Conservation (phyloP, 139 green algal genomes). For the Chlorella sp. region DNA sequence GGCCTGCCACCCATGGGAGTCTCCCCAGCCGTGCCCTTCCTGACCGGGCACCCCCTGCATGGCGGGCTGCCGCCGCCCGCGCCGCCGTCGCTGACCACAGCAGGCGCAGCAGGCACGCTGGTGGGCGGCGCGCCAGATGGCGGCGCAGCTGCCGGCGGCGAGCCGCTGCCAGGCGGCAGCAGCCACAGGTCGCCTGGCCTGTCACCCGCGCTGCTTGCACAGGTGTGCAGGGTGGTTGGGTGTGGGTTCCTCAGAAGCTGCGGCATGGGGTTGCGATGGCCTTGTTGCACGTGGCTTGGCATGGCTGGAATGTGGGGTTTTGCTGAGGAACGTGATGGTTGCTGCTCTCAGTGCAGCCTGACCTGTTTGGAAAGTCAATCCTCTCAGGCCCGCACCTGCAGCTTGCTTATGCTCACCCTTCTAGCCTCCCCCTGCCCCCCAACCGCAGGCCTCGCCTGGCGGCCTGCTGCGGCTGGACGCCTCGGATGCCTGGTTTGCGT, state of each 20-base stretch:
- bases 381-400: no score
- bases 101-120: constrained; percentile 6
- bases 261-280: no score
- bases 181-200: constrained; percentile 23
- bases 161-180: not conserved
- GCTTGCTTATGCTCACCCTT: no score
- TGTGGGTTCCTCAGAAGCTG: no score
- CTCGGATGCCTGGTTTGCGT: constrained; percentile 2
- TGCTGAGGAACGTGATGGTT: no score
- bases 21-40: constrained; percentile 16
- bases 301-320: no score
- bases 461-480: constrained; percentile 15
- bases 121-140: not conserved
- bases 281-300: no score
- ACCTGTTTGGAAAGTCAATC: no score
- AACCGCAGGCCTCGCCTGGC: constrained; percentile 3
- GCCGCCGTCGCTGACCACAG: not conserved
- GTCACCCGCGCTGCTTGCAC: not conserved
- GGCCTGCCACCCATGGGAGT: constrained; percentile 1
- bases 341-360: no score
- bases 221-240: not conserved
- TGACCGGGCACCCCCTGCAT: not conserved
- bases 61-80: constrained; percentile 1
- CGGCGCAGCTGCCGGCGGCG: not conserved
- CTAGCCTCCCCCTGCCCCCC: not conserved